Evolutionary conservation across 768 basidiomycete genomes (phyloP), one percentile per base, ranked within the genome.

Genomic region (Tulasnella sp.): DNA sequence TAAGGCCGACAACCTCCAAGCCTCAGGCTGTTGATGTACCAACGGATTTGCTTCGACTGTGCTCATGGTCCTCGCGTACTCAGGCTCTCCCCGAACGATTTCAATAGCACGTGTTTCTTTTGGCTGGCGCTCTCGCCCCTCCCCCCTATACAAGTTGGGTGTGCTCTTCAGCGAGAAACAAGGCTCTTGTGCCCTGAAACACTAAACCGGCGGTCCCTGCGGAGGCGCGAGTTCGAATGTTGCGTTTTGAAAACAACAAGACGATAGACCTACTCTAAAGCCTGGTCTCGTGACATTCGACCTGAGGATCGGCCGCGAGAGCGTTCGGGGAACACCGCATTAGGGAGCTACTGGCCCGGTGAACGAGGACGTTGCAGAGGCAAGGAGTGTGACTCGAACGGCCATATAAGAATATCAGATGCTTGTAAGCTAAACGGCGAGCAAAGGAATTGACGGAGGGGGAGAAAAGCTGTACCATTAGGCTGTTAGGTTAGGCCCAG

Each of bases 141-240:
- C 72, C 97, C 97, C n/a, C n/a, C n/a, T n/a, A n/a, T n/a, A n/a
- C n/a, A 34, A 99, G 88, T 82, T 99, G 98, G 77, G 98, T 97
- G 84, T 99, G 98, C 2, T 93, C 92, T 71, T 86, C 86, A 2
- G 97, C 96, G 10, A 99, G 88, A 85, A 99, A 99, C 82, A 99
- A 88, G 0, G 97, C 92, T 12, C 92, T 91, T 5, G 96, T 98
- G 27, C 97, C 97, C 0, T n/a, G n/a, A n/a, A 99, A 89, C 19
- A 95, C 85, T 1, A 87, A 83, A 0, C 93, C 86, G 36, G 94
- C 90, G 0, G 95, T 97, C 86, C 99, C 97, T 9, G 93, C 92
- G 2, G 95, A 89, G 9, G 98, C 85, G 19, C 98, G 90, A 0
- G 98, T 99, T 71, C 97, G 90, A 0, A 97, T 98, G 83, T 93